phyloP scores from a whole-genome alignment of 208 protist species.

The Leishmania gerbilli region DNA sequence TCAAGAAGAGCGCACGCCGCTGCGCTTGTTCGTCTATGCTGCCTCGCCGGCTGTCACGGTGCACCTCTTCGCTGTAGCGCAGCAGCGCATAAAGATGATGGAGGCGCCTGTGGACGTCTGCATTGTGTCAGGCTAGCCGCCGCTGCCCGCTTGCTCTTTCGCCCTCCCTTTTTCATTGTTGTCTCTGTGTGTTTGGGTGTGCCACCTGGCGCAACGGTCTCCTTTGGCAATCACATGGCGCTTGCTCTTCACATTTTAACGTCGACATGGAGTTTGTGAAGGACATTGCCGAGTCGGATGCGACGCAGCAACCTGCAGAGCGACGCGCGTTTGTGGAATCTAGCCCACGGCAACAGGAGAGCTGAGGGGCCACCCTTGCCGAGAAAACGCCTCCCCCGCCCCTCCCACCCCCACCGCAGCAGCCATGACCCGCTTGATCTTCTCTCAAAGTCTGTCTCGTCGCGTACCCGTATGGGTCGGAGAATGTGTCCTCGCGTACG shows the following conservation, averaged over 20 bases:
- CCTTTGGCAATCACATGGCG: background rate
- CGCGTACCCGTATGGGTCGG: background rate
- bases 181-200: background rate
- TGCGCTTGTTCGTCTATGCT: slow-evolving; percentile 52
- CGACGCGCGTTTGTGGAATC: background rate
- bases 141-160: background rate
- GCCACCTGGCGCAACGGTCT: background rate
- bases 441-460: too few relatives aligned
- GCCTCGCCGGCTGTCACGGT: slow-evolving; percentile 9
- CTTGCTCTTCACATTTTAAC: background rate
- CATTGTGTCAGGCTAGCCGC: slow-evolving; percentile 13
- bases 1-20: slow-evolving; percentile 28
- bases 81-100: slow-evolving; percentile 21
- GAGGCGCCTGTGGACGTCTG: slow-evolving; percentile 26
- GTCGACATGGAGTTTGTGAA: background rate
- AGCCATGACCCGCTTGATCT: background rate
- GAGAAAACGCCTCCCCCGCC: background rate
- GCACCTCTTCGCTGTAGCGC: slow-evolving; percentile 20
- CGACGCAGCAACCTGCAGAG: background rate
- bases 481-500: background rate
- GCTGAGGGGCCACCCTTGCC: background rate
- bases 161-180: too few relatives aligned
- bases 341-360: background rate
- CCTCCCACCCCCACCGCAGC: background rate
- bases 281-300: background rate